Conservation (phyloP, 345 rosid genomes). For the Corchorus olitorius region DNA sequence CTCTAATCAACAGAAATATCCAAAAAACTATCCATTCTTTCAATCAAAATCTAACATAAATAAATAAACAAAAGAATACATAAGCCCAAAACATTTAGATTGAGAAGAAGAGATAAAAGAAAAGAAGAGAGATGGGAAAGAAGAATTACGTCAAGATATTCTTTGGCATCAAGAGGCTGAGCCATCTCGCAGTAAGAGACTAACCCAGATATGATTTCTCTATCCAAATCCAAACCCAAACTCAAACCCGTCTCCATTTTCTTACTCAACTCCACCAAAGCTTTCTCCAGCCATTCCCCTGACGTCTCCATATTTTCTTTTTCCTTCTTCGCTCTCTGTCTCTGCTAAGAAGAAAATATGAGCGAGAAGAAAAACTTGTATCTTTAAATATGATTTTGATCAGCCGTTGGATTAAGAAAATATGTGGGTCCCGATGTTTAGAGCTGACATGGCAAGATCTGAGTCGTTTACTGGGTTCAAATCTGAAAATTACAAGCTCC, state of each 20-base stretch:
- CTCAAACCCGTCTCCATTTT: constrained; percentile 63
- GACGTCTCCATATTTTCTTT: constrained; percentile 54
- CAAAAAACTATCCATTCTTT: background rate
- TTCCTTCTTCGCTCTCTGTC: background rate
- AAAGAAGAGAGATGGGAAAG: constrained; percentile 13
- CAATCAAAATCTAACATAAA: background rate
- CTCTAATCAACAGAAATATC: background rate
- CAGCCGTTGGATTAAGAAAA: background rate
- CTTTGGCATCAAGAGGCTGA: constrained; percentile 91
- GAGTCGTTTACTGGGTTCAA: background rate
- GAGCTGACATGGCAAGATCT: constrained; percentile 2
- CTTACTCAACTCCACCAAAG: constrained; percentile 68
- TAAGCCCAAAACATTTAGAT: background rate
- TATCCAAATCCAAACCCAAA: constrained; percentile 76
- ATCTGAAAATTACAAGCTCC: background rate
- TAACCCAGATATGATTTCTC: constrained; percentile 72
- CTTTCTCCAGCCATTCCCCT: constrained; percentile 81
- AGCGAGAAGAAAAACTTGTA: background rate
- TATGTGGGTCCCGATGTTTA: no score
- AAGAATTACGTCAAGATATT: constrained; percentile 78
- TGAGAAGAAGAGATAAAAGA: background rate
- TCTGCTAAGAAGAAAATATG: background rate
- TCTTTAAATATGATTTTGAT: background rate
- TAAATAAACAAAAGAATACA: background rate
- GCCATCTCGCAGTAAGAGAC: constrained; percentile 93